Base-by-base conservation (phyloP, 257 asterid genomes). In the Solanum virginianum region DNA sequence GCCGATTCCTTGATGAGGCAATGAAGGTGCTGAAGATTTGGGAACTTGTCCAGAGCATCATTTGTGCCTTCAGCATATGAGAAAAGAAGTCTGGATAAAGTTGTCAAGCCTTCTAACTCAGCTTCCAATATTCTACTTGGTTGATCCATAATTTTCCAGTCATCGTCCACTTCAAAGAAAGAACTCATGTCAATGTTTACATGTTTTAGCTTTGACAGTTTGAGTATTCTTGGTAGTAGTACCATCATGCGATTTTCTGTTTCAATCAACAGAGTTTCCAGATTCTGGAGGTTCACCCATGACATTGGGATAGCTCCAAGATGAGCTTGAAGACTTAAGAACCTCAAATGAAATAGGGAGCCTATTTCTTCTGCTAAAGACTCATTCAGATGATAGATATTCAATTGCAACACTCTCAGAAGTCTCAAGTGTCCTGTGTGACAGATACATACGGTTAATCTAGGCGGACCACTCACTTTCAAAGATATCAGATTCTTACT, bases 361-460 rank as follows among this genome's bases (percentile, higher is more conserved):
- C 62, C 41, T 18, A 84, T 41, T 47, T 81, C 87, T 7, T 39
- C 26, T 12, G 22, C 51, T 66, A 36, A 51, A 49, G 71, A 88
- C 8, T 10, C 56, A 16, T 22, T 41, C 8, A 66, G 3, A 8
- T 18, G 0, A 59, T 15, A 7, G 12, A 69, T 7, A 16, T 59
- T 47, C 82, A 87, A 41, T 71, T 89, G 85, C 80, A 86, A 32
- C 69, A 86, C 87, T 71, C 85, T 55, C 7, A 87, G 71, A 55
- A 75, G 87, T 77, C 82, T 57, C 29, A 82, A 49, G 11, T 74
- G 22, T 80, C 72, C n/a, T 83, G 47, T 54, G 20, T 36, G 74
- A 79, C 79, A 43, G 36, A 24, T 2, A n/a, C n/a, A n/a, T n/a
- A n/a, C n/a, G n/a, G n/a, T n/a, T n/a, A n/a, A n/a, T n/a, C n/a